These are phyloP conservation scores for Incumbomyces delicatus DNA, from an alignment of 2,329 filamentous ascomycete genomes.

Conservation along the genomic window DNA sequence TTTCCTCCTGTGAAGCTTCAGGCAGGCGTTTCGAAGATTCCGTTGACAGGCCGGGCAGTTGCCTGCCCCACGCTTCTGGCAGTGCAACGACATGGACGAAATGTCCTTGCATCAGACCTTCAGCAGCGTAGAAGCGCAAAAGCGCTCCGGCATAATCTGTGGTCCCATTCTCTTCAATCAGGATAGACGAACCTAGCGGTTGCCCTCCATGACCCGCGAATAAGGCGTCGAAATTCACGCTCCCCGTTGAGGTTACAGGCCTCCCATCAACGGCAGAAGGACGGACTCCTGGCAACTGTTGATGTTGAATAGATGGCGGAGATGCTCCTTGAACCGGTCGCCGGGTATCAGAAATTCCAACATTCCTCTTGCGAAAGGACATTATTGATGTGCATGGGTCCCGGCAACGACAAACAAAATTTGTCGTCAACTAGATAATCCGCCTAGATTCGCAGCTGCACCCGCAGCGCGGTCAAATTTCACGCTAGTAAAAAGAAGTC, in stretches of 20 bases:
- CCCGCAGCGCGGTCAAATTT: background rate
- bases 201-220: constrained; percentile 81
- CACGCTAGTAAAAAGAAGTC: background rate
- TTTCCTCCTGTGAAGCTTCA: constrained; percentile 42
- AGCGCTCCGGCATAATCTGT: constrained; percentile 86
- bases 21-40: constrained; percentile 39
- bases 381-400: constrained; percentile 31
- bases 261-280: constrained; percentile 85
- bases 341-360: constrained; percentile 38
- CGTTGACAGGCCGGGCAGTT: constrained; percentile 64
- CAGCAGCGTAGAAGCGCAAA: constrained; percentile 80
- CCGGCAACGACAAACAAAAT: background rate
- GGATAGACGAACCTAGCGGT: constrained; percentile 65
- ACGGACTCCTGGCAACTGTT: constrained; percentile 48
- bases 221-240: constrained; percentile 70
- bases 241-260: constrained; percentile 82
- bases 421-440: background rate
- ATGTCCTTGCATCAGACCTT: constrained; percentile 86
- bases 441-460: too few relatives aligned
- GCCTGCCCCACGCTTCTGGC: constrained; percentile 68
- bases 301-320: constrained; percentile 18
- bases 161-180: constrained; percentile 81
- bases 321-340: constrained; percentile 1
- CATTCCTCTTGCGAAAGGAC: constrained; percentile 60
- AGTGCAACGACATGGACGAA: constrained; percentile 76